Percentiles rank a stretch among this genome's conserved stretches.
Evolutionary conservation across 345 rosid species (phyloP).

Genomic region (Laguncularia racemosa): DNA sequence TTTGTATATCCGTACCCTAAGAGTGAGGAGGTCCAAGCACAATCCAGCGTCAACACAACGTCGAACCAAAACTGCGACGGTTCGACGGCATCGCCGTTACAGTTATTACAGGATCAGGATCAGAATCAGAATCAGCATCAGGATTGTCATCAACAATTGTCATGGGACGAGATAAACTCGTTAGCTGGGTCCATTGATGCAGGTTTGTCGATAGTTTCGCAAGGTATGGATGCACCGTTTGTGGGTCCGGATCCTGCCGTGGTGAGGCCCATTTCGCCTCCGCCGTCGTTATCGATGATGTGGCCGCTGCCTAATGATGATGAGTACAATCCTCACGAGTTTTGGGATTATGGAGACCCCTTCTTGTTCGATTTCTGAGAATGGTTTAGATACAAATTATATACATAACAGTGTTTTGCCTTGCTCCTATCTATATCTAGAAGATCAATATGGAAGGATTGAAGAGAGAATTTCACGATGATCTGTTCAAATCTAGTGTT

Average conservation of each 20-base stretch:
- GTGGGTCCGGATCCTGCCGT: slow-evolving; percentile 29
- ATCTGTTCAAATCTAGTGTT: no score
- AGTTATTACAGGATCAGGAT: neutral
- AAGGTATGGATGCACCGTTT: slow-evolving; percentile 28
- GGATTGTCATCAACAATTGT: neutral
- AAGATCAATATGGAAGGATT: no score
- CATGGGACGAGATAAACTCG: slow-evolving; percentile 26
- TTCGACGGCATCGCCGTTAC: neutral
- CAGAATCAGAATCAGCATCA: slow-evolving; percentile 20
- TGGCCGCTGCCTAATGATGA: slow-evolving; percentile 69
- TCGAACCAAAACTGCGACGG: slow-evolving; percentile 19
- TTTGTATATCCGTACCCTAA: neutral
- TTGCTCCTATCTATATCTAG: no score
- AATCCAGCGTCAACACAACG: slow-evolving; percentile 1
- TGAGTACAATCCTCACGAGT: slow-evolving; percentile 32
- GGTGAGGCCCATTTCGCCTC: neutral
- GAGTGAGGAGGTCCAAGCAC: slow-evolving; percentile 3
- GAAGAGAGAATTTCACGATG: no score
- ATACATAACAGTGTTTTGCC: no score
- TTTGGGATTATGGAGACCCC: slow-evolving; percentile 64
- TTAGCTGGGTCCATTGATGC: slow-evolving; percentile 41
- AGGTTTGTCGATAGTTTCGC: slow-evolving; percentile 29
- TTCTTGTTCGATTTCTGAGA: slow-evolving; percentile 46
- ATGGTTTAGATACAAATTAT: no score
- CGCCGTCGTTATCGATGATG: slow-evolving; percentile 37